Evolutionary conservation across 2,329 filamentous ascomycete species (phyloP), one percentile per base, ranked within the genome.

Genomic region (Tolypocladium album): DNA sequence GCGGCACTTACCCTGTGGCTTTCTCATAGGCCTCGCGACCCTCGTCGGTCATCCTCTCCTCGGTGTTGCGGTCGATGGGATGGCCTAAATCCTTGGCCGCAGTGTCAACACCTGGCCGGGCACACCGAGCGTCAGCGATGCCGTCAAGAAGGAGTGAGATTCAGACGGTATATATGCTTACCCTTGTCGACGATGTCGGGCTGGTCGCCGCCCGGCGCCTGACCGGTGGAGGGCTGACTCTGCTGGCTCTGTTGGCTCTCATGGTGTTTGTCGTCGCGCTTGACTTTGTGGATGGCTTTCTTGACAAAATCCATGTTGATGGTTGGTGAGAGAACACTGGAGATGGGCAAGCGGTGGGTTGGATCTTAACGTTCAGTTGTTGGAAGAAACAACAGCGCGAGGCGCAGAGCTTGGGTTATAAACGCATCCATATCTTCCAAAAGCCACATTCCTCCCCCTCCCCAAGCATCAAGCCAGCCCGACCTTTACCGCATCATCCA

Each of bases 11-110:
- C 74, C 74, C 74, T 57, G 74, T 67, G 3, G 61, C 43, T 67
- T 74, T 76, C 64, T 76, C 74, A 22, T 70, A 76, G 27, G 66
- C 60, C 40, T 22, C 43, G 53, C 74, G 74, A 8, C 65, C 69
- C n/a, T 64, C 67, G 57, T 76, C 74, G 57, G 72, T 74, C 36
- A 74, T 71, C 71, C 76, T 76, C 67, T 76, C 74, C 42, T 73
- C 67, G 22, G 71, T 73, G 17, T 68, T 61, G 55, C 63, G 66
- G 62, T 69, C 62, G 22, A 76, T 59, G 67, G 73, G 69, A 59
- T 69, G 65, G 58, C 74, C 74, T 1, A 67, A 64, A 68, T 75
- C 75, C 61, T 73, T 69, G 63, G 69, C 62, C 31, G 42, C 66
- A 57, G 66, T 63, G 55, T 62, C 64, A 45, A 74, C 70, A 36